Evolutionary conservation across 345 rosid genomes (phyloP).

Genomic region (Linum lewisii): DNA sequence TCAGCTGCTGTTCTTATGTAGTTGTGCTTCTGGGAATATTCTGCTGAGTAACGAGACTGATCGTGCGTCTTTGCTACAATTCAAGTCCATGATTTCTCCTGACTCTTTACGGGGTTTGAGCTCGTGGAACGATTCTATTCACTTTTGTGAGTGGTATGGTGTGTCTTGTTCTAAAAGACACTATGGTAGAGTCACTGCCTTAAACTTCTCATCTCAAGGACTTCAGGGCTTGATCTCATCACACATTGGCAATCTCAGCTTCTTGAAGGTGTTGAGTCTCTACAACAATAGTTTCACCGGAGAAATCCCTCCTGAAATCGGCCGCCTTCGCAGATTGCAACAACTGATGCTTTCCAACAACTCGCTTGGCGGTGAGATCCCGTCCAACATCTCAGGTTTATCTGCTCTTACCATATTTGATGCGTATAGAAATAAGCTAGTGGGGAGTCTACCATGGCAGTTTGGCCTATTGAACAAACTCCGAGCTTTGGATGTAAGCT

Average conservation of each 20-base stretch:
- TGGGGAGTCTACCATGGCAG: constrained; percentile 9
- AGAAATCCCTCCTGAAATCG: constrained; percentile 13
- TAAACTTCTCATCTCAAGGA: not conserved
- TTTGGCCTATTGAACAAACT: not conserved
- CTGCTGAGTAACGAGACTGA: constrained; percentile 1
- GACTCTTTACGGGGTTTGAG: constrained; percentile 5
- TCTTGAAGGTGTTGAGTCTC: constrained; percentile 1
- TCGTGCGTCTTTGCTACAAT: constrained; percentile 1
- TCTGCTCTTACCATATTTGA: not conserved
- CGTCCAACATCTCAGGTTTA: constrained; percentile 8
- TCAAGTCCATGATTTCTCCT: not conserved
- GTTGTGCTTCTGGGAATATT: too few relatives aligned
- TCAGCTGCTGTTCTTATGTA: too few relatives aligned
- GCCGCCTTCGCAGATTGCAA: constrained; percentile 2
- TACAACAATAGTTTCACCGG: not conserved
- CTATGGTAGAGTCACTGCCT: not conserved
- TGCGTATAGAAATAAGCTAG: not conserved
- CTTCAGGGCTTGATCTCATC: constrained; percentile 4
- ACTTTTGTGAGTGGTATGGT: constrained; percentile 9
- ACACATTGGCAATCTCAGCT: constrained; percentile 12
- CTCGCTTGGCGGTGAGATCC: constrained; percentile 13
- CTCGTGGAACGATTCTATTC: constrained; percentile 8
- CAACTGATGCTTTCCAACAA: not conserved
- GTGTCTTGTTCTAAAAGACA: not conserved
- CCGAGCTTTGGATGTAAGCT: not conserved